Conservation (phyloP, 371 early-diverging fungal genomes). For the Rhizopus arrhizus region DNA sequence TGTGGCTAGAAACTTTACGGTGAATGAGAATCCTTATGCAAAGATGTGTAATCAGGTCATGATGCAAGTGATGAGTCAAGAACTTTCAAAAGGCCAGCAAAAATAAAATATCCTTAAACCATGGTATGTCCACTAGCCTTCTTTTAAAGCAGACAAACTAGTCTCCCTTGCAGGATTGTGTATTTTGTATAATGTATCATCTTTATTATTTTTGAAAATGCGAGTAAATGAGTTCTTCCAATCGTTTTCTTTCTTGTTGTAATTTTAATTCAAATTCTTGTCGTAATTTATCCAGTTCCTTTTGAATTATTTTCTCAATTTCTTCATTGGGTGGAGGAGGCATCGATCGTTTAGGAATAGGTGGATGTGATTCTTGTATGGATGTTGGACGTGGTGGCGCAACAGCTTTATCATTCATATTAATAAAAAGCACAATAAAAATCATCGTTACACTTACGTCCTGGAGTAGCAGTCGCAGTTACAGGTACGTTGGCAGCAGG, state of each 20-base stretch:
- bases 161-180: not conserved
- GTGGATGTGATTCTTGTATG: constrained; percentile 24
- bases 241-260: constrained; percentile 41
- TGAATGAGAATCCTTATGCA: constrained; percentile 88
- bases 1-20: constrained; percentile 73
- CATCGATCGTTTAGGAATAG: constrained; percentile 42
- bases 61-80: constrained; percentile 66
- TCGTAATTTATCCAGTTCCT: constrained; percentile 49
- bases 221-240: constrained; percentile 3
- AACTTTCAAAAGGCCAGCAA: constrained; percentile 16
- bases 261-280: constrained; percentile 45
- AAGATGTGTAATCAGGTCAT: constrained; percentile 84
- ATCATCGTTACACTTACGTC: constrained; percentile 6
- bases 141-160: not conserved
- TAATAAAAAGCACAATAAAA: not conserved
- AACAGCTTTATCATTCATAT: constrained; percentile 9
- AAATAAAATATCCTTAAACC: not conserved
- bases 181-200: not conserved
- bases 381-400: constrained; percentile 23
- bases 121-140: not conserved
- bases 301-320: constrained; percentile 36
- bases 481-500: constrained; percentile 5
- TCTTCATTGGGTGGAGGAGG: constrained; percentile 32
- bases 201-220: not conserved
- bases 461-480: constrained; percentile 6